A percentile compares a stretch with the other conserved stretches of the same genome.
Conservation (phyloP, 768 basidiomycete genomes). For the Kwoniella sp. region DNA sequence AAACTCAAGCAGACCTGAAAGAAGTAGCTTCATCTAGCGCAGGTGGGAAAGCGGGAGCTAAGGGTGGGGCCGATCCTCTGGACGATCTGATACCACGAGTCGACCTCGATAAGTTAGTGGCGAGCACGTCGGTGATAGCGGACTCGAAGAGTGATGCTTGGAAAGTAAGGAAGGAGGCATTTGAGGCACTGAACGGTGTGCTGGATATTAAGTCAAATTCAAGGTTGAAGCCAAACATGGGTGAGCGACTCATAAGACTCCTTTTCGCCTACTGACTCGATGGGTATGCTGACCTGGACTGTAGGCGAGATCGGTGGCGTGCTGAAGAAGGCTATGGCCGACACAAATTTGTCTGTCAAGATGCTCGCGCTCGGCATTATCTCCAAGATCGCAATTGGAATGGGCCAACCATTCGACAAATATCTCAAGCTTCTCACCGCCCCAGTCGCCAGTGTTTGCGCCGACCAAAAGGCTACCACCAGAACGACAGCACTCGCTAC, state of each 20-base stretch:
- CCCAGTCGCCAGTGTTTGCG: slow-evolving; percentile 77
- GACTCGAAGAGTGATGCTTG: slow-evolving; percentile 91
- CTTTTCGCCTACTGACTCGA: neutral
- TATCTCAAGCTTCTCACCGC: slow-evolving; percentile 73
- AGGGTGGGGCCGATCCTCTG: slow-evolving; percentile 66
- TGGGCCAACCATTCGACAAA: slow-evolving; percentile 95
- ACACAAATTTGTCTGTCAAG: slow-evolving; percentile 94
- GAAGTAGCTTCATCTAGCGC: slow-evolving; percentile 60
- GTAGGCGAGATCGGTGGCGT: slow-evolving; percentile 86
- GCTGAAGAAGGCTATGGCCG: slow-evolving; percentile 81
- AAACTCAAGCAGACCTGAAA: slow-evolving; percentile 72
- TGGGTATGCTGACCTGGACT: neutral
- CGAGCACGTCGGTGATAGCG: slow-evolving; percentile 75
- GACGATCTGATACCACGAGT: slow-evolving; percentile 95
- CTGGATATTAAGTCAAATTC: slow-evolving; percentile 91
- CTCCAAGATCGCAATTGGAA: slow-evolving; percentile 82
- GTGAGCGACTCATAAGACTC: slow-evolving; percentile 58
- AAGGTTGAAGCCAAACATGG: slow-evolving; percentile 85
- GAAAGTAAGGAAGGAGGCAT: slow-evolving; percentile 94
- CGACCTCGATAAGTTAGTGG: slow-evolving; percentile 82
- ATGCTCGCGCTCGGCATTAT: slow-evolving; percentile 85
- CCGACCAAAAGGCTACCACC: slow-evolving; percentile 89
- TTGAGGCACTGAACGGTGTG: slow-evolving; percentile 78
- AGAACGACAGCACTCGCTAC: slow-evolving; percentile 76
- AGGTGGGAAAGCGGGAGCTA: slow-evolving; percentile 58